phyloP scores from a whole-genome alignment of 805 yeast genomes.

The Komagataella kurtzmanii region DNA sequence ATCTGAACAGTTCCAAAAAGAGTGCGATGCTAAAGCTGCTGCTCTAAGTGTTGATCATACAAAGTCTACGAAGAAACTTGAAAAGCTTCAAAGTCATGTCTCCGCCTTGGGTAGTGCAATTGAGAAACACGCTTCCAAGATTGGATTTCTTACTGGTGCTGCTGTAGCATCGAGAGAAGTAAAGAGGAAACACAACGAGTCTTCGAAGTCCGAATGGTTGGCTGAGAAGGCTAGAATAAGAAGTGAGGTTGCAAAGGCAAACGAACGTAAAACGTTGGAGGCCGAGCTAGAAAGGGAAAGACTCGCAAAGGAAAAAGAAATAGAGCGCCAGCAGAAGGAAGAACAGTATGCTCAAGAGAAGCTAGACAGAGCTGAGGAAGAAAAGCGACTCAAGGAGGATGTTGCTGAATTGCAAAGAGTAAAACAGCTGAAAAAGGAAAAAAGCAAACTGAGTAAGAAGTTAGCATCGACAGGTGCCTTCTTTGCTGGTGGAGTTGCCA shows the following conservation, averaged over 20 bases:
- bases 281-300: conserved; percentile 24
- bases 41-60: conserved; percentile 21
- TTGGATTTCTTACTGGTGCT: conserved; percentile 19
- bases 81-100: conserved; percentile 26
- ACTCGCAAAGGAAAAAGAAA: conserved; percentile 23
- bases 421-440: conserved; percentile 20
- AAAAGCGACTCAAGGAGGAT: conserved; percentile 15
- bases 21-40: conserved; percentile 22
- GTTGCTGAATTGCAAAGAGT: conserved; percentile 20
- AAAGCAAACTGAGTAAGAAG: conserved; percentile 18
- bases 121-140: conserved; percentile 29
- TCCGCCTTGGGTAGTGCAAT: conserved; percentile 26
- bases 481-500: conserved; percentile 8
- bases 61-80: conserved; percentile 23
- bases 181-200: conserved; percentile 27
- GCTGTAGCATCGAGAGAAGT: conserved; percentile 23
- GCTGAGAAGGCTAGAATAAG: conserved; percentile 30
- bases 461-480: conserved; percentile 6
- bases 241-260: conserved; percentile 28
- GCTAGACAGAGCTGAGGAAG: conserved; percentile 10
- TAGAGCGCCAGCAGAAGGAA: conserved; percentile 7
- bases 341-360: conserved; percentile 7
- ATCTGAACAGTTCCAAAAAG: conserved; percentile 14
- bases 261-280: conserved; percentile 26
- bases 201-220: conserved; percentile 28